Evolutionary conservation across 441 rosid genomes (phyloP).

Genomic region (Croton laevigatus): DNA sequence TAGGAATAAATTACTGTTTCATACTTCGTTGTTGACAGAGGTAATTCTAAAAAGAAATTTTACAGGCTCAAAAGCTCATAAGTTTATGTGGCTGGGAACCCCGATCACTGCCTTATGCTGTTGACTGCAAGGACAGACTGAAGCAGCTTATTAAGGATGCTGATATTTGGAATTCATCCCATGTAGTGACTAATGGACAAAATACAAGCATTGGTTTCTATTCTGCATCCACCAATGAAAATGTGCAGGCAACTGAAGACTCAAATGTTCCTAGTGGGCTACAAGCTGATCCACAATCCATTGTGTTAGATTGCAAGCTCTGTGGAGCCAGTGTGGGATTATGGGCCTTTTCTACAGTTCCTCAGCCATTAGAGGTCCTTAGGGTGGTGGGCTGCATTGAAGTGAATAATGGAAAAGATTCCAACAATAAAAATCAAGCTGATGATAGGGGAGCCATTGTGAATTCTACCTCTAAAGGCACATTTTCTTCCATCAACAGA

Average conservation of each 20-base stretch:
- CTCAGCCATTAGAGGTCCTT: slow-evolving; percentile 66
- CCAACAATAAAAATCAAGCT: slow-evolving; percentile 27
- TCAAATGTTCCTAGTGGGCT: slow-evolving; percentile 29
- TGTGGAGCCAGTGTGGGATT: slow-evolving; percentile 96
- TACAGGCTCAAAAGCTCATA: slow-evolving; percentile 76
- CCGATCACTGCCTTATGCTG: slow-evolving; percentile 67
- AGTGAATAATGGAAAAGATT: slow-evolving; percentile 32
- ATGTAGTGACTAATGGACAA: slow-evolving; percentile 35
- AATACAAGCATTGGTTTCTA: slow-evolving; percentile 34
- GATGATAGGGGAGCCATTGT: slow-evolving; percentile 18
- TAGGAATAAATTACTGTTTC: neutral
- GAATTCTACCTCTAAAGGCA: slow-evolving; percentile 25
- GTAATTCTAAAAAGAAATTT: slow-evolving; percentile 15
- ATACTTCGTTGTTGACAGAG: neutral
- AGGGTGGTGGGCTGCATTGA: slow-evolving; percentile 67
- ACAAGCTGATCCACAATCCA: slow-evolving; percentile 63
- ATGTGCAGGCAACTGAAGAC: slow-evolving; percentile 31
- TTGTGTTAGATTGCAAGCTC: slow-evolving; percentile 83
- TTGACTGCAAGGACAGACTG: slow-evolving; percentile 54
- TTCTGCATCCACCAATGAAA: slow-evolving; percentile 29
- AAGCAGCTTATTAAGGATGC: slow-evolving; percentile 36
- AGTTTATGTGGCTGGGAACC: slow-evolving; percentile 98
- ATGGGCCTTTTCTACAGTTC: slow-evolving; percentile 70
- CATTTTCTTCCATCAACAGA: slow-evolving; percentile 24
- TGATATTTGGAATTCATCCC: slow-evolving; percentile 37